Base-by-base conservation (phyloP, 768 basidiomycete genomes). In the Russula sp. region DNA sequence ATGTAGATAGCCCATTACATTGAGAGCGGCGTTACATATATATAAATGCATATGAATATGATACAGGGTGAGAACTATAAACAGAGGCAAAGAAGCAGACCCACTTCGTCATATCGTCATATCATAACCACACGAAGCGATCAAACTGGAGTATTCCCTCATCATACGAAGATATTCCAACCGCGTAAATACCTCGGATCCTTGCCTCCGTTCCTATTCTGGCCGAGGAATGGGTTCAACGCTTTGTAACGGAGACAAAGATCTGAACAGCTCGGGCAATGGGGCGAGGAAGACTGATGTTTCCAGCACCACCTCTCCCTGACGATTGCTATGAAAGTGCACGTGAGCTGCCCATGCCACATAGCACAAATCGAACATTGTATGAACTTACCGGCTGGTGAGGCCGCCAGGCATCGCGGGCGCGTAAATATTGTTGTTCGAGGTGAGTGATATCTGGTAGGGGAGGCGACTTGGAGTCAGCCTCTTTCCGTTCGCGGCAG, bases 301-400 rank as follows among this genome's bases (percentile, higher is more conserved):
- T 64, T 26, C 63, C 63, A 5, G 28, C 40, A 13, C 66, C 63
- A 24, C 66, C 63, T 40, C 56, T 59, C 18, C 62, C 66, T 28
- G 53, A 30, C 7, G 63, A 52, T 9, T 26, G 58, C 66, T 67
- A 28, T 40, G 36, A 55, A 44, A 22, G 30, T 16, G 42, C n/a
- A 63, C 6, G 22, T 63, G 51, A 40, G 40, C 2, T 36, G 24
- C 2, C 11, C 48, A 34, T 20, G 36, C 22, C 51, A 14, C 13
- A 42, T 2, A 40, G 30, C 30, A 57, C 34, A 40, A 1, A 49
- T 48, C 6, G 14, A 11, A 36, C 16, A 20, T 10, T 16, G 50
- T 14, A n/a, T 24, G 53, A 32, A 61, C 59, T 8, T 51, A 65
- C 59, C 22, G 44, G 48, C 16, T 30, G 26, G 38, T 26, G 1